phyloP scores from a whole-genome alignment of 805 yeast genomes.

The Zygoascus ofunaensis region DNA sequence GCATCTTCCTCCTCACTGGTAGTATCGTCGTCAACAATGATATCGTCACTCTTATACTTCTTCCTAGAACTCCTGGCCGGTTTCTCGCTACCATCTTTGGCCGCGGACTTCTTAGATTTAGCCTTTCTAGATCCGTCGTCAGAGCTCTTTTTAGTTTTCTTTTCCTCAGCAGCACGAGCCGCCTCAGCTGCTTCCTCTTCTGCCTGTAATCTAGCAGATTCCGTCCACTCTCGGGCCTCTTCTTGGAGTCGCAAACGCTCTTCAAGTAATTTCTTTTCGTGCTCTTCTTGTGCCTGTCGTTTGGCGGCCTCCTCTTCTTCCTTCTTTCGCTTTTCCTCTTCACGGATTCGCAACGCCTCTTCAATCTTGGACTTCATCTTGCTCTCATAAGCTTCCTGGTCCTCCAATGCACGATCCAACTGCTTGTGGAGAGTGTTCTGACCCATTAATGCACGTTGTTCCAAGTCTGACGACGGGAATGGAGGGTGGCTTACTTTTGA shows the following conservation, averaged over 20 bases:
- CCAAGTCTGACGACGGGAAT: slow-evolving; percentile 67
- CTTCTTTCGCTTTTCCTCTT: slow-evolving; percentile 41
- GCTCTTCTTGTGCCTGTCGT: slow-evolving; percentile 23
- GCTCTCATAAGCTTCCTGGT: slow-evolving; percentile 60
- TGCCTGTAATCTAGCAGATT: slow-evolving; percentile 23
- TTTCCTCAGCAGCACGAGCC: slow-evolving; percentile 12
- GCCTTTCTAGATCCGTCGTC: slow-evolving; percentile 3
- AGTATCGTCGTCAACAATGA: slow-evolving; percentile 28
- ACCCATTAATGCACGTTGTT: slow-evolving; percentile 82
- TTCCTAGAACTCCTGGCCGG: slow-evolving; percentile 14
- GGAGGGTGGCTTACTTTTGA: slow-evolving; percentile 60
- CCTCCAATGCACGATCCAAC: slow-evolving; percentile 58
- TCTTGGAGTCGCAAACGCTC: slow-evolving; percentile 25
- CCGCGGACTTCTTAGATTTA: slow-evolving; percentile 7
- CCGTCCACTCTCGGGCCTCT: slow-evolving; percentile 34
- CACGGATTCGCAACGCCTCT: slow-evolving; percentile 61
- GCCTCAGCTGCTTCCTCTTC: slow-evolving; percentile 29
- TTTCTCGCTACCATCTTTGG: background rate
- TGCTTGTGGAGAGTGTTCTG: slow-evolving; percentile 63
- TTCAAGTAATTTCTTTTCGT: slow-evolving; percentile 22
- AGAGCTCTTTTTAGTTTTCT: slow-evolving; percentile 5
- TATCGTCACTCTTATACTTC: slow-evolving; percentile 26
- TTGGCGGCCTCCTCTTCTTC: slow-evolving; percentile 31
- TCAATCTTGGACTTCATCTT: slow-evolving; percentile 52
- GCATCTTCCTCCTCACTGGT: slow-evolving; percentile 31